A percentile compares a stretch with the other conserved stretches of the same genome.
phyloP scores from a whole-genome alignment of 2,329 filamentous ascomycete species.

The Clathrospora elynae region DNA sequence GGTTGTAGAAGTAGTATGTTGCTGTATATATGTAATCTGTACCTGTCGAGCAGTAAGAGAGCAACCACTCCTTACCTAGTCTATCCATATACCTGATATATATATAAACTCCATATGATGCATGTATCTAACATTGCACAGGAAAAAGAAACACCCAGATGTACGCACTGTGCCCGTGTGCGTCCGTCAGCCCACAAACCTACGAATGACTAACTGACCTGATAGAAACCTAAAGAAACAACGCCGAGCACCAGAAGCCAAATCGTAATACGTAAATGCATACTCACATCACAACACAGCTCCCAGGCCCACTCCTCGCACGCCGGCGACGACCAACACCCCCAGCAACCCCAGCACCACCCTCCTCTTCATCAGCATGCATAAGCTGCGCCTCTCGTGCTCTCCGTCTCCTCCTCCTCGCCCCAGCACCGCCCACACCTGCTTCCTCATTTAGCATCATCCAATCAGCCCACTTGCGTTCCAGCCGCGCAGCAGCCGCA shows the following conservation, averaged over 20 bases:
- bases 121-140: not conserved
- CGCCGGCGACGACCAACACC: slow-evolving; percentile 52
- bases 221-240: too few relatives aligned
- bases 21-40: not conserved
- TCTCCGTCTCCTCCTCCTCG: slow-evolving; percentile 72
- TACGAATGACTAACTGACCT: not conserved
- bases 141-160: not conserved
- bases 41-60: slow-evolving; percentile 1
- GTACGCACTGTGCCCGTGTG: too few relatives aligned
- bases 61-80: slow-evolving; percentile 4
- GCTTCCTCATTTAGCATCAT: slow-evolving; percentile 93
- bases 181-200: not conserved
- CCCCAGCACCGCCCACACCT: slow-evolving; percentile 66
- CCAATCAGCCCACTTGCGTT: slow-evolving; percentile 90
- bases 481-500: slow-evolving; percentile 73
- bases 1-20: not conserved
- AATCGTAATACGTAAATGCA: too few relatives aligned
- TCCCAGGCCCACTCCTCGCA: slow-evolving; percentile 54
- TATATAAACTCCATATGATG: slow-evolving; percentile 14
- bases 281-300: slow-evolving; percentile 55
- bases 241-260: not conserved
- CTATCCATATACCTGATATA: slow-evolving; percentile 6
- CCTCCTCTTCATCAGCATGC: slow-evolving; percentile 81
- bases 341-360: slow-evolving; percentile 45
- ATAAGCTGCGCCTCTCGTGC: slow-evolving; percentile 80